phyloP scores from a whole-genome alignment of 1,139 yeast genomes.

The Yamadazyma jaroonii region DNA sequence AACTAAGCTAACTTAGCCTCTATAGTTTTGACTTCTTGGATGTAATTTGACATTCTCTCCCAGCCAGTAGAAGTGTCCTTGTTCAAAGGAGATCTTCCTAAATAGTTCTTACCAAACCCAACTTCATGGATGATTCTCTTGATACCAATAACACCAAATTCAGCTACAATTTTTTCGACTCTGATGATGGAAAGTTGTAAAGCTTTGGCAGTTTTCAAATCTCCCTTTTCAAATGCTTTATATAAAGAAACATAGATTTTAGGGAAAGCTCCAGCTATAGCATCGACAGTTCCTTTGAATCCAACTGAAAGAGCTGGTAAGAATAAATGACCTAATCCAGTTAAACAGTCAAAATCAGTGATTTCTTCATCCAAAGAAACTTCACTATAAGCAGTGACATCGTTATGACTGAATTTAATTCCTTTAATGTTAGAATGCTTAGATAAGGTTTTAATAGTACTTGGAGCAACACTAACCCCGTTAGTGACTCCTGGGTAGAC shows the following conservation, averaged over 20 bases:
- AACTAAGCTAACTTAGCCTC: neutral
- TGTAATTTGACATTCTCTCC: conserved; percentile 10
- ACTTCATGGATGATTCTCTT: conserved; percentile 29
- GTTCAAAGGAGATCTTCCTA: conserved; percentile 32
- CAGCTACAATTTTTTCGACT: conserved; percentile 21
- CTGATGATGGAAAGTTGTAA: conserved; percentile 20
- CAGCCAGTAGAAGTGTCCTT: conserved; percentile 17
- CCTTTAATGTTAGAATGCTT: conserved; percentile 47
- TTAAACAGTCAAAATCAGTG: conserved; percentile 17
- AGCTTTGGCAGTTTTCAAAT: conserved; percentile 15
- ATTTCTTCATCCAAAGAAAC: conserved; percentile 35
- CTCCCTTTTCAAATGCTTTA: conserved; percentile 17
- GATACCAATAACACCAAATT: conserved; percentile 22
- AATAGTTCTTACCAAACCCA: conserved; percentile 36
- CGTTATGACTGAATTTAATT: conserved; percentile 42
- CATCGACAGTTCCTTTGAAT: conserved; percentile 24
- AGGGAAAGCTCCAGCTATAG: conserved; percentile 42
- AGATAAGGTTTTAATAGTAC: conserved; percentile 28
- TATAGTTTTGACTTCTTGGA: conserved; percentile 9
- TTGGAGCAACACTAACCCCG: conserved; percentile 27
- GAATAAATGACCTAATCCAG: conserved; percentile 26
- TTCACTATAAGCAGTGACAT: conserved; percentile 26
- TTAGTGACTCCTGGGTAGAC: conserved; percentile 50
- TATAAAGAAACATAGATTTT: conserved; percentile 27
- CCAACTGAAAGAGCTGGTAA: conserved; percentile 23